Conservation (phyloP, 2,329 filamentous ascomycete species). For the Diplodia corticola region DNA sequence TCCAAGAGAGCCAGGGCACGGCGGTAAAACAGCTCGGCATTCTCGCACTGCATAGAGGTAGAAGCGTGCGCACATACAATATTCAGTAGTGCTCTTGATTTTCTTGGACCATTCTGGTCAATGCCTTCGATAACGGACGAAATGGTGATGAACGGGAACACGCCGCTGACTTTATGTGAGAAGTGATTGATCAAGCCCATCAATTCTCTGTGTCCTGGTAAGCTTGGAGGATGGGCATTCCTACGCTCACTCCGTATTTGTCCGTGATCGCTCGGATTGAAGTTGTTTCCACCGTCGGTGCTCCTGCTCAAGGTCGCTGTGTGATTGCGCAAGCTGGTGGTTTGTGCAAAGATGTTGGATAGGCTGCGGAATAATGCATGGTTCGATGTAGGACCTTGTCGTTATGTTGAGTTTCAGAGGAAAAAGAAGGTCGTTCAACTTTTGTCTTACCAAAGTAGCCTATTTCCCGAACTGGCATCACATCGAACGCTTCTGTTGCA, state of each 20-base stretch:
- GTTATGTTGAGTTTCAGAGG: neutral
- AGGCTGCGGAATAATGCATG: neutral
- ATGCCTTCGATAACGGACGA: neutral
- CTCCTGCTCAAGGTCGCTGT: neutral
- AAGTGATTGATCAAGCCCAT: neutral
- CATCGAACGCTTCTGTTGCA: neutral
- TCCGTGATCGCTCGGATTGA: neutral
- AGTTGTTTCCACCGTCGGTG: neutral
- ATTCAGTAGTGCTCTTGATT: neutral
- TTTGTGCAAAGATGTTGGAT: neutral
- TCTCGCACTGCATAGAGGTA: conserved; percentile 25
- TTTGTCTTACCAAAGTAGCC: neutral
- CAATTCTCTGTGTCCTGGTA: neutral
- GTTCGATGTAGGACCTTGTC: neutral
- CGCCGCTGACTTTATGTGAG: neutral
- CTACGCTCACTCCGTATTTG: neutral
- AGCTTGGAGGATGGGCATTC: too few species aligned
- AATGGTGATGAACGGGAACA: neutral
- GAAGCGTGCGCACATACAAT: conserved; percentile 30
- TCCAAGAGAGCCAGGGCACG: conserved; percentile 31
- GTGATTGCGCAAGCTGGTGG: neutral
- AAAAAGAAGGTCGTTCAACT: too few species aligned
- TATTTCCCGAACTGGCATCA: neutral
- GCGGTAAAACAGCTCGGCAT: conserved; percentile 33
- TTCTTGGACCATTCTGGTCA: neutral